A percentile compares a stretch with the other conserved stretches of the same genome.
Evolutionary conservation across 169 alveolate species (phyloP).

Genomic region (Cryptosporidium tyzzeri): DNA sequence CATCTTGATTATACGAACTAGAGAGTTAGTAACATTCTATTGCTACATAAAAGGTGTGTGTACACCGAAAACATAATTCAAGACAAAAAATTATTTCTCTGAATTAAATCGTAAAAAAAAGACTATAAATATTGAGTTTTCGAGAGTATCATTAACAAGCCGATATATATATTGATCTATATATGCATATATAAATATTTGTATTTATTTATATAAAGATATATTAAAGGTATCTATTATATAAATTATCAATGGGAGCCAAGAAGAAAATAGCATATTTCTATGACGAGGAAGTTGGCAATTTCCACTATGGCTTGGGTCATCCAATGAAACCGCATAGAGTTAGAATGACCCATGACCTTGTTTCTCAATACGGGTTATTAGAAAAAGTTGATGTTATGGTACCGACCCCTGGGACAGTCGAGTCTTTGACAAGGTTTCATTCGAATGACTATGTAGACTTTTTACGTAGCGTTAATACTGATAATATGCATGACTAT

Average conservation of each 20-base stretch:
- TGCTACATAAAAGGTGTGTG: background rate
- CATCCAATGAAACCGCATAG: constrained; percentile 93
- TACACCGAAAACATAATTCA: background rate
- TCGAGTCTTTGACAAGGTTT: constrained; percentile 78
- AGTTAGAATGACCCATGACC: constrained; percentile 87
- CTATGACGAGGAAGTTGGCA: constrained; percentile 86
- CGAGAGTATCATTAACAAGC: background rate
- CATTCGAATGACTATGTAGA: constrained; percentile 91
- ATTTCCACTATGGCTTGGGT: constrained; percentile 83
- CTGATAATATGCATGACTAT: constrained; percentile 85
- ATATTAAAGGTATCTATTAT: background rate
- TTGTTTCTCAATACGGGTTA: constrained; percentile 85
- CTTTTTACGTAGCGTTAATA: constrained; percentile 86
- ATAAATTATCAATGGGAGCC: constrained; percentile 39
- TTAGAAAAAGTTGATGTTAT: constrained; percentile 72
- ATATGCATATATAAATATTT: no score
- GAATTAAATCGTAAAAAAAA: background rate
- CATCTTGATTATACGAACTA: background rate
- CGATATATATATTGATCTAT: background rate
- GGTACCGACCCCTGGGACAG: constrained; percentile 76
- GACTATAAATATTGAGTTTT: background rate
- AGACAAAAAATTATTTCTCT: background rate
- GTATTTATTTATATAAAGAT: background rate
- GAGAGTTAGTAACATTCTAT: background rate
- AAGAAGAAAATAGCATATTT: constrained; percentile 82